Conservation (phyloP, 495 filamentous ascomycete genomes). For the Viridothelium virens region DNA sequence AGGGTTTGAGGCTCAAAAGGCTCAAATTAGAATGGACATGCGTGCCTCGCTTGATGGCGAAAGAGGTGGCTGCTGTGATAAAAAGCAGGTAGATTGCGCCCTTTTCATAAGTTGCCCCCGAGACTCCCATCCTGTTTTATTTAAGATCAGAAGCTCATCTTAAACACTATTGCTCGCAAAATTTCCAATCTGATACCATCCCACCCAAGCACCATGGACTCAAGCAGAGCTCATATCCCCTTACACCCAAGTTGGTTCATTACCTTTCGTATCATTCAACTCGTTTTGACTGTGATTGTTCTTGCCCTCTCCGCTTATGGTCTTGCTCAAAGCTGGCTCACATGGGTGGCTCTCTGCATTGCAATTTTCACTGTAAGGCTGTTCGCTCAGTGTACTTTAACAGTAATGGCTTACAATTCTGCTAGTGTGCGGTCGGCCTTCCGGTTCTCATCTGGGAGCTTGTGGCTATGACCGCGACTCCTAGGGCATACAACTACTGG, state of each 20-base stretch:
- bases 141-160: too few species aligned
- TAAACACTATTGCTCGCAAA: too few species aligned
- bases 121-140: too few species aligned
- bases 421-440: neutral
- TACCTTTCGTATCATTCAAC: slow-evolving; percentile 3
- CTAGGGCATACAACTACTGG: slow-evolving; percentile 6
- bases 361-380: neutral
- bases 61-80: neutral
- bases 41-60: neutral
- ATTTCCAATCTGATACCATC: neutral
- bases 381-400: neutral
- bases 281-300: neutral
- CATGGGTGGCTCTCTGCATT: neutral
- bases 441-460: slow-evolving; percentile 8
- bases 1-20: slow-evolving; percentile 6
- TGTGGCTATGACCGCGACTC: neutral
- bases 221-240: neutral
- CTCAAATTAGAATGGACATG: neutral
- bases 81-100: neutral
- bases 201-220: neutral
- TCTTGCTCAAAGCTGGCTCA: neutral
- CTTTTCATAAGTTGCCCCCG: neutral
- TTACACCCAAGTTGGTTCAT: neutral
- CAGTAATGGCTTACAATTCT: neutral
- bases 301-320: slow-evolving; percentile 1